A percentile compares a stretch with the other conserved stretches of the same genome.
phyloP scores from a whole-genome alignment of 306 rosid species.

The Calophaca sinica region DNA sequence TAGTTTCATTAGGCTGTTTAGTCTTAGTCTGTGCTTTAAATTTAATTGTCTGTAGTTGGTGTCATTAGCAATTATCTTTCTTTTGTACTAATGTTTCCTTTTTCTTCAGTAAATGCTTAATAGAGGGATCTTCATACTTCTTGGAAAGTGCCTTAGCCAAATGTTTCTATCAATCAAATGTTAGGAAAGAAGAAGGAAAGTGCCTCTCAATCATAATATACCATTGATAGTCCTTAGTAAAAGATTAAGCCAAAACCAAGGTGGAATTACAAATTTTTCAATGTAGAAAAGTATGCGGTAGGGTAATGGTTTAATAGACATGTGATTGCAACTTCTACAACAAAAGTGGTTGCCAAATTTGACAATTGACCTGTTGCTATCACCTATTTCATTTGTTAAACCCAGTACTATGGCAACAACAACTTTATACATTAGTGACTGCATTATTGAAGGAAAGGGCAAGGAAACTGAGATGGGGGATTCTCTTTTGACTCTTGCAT shows the following conservation, averaged over 20 bases:
- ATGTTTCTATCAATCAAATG: conserved; percentile 15
- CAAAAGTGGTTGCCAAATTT: conserved; percentile 53
- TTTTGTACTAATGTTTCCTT: conserved; percentile 49
- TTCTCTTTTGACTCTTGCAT: conserved; percentile 35
- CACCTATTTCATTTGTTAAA: conserved; percentile 37
- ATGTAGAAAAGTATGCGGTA: conserved; percentile 28
- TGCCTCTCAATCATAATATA: not conserved
- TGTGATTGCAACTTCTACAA: not conserved
- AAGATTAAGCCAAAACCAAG: conserved; percentile 33
- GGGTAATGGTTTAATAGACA: not conserved
- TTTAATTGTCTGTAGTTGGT: conserved; percentile 48
- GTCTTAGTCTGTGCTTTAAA: conserved; percentile 45
- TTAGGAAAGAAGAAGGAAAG: conserved; percentile 40
- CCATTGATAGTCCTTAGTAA: no score
- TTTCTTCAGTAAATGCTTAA: conserved; percentile 46
- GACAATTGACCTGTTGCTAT: conserved; percentile 43
- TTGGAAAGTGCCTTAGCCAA: conserved; percentile 39
- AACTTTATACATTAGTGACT: not conserved
- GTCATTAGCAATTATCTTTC: conserved; percentile 46
- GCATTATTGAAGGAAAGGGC: conserved; percentile 43
- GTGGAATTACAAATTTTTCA: conserved; percentile 1
- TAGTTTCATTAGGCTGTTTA: conserved; percentile 52
- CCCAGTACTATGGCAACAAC: conserved; percentile 27
- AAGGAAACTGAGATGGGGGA: conserved; percentile 39
- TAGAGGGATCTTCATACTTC: conserved; percentile 45